Evolutionary conservation across 768 basidiomycete species (phyloP).

Genomic region (Rhodotorula diobovata): DNA sequence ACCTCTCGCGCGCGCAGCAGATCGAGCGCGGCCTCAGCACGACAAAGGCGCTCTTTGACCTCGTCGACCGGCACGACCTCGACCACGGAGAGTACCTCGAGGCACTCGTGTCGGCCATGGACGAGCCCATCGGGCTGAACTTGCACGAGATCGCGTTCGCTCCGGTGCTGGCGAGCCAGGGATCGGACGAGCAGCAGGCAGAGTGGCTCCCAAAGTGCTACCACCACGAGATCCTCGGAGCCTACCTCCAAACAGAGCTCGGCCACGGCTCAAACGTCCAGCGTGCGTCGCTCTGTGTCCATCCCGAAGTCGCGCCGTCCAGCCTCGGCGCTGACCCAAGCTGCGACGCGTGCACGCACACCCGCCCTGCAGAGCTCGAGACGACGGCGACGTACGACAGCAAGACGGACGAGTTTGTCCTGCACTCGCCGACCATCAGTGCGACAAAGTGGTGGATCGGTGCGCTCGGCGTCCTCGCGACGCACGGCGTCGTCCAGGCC

Average conservation of each 20-base stretch:
- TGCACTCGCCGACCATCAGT: conserved; percentile 50
- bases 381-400: conserved; percentile 51
- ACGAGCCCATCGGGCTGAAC: conserved; percentile 56
- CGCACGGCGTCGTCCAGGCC: conserved; percentile 51
- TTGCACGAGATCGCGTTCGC: conserved; percentile 57
- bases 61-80: conserved; percentile 53
- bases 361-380: conserved; percentile 48
- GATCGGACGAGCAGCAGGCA: conserved; percentile 55
- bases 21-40: conserved; percentile 58
- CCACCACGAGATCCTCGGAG: conserved; percentile 59
- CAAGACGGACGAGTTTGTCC: conserved; percentile 48
- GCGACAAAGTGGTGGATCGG: conserved; percentile 51
- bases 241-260: conserved; percentile 60
- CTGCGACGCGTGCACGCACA: too few relatives aligned
- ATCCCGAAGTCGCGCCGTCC: too few relatives aligned
- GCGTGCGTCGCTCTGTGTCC: conserved; percentile 7
- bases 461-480: conserved; percentile 45
- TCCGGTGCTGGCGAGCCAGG: conserved; percentile 65
- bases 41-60: conserved; percentile 58
- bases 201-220: conserved; percentile 51
- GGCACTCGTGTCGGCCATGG: conserved; percentile 53
- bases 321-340: too few relatives aligned
- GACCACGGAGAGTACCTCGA: conserved; percentile 41
- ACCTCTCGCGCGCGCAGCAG: conserved; percentile 55
- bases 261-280: conserved; percentile 33